phyloP scores from a whole-genome alignment of 2,329 filamentous ascomycete species.

The Hypoxylon sp. region DNA sequence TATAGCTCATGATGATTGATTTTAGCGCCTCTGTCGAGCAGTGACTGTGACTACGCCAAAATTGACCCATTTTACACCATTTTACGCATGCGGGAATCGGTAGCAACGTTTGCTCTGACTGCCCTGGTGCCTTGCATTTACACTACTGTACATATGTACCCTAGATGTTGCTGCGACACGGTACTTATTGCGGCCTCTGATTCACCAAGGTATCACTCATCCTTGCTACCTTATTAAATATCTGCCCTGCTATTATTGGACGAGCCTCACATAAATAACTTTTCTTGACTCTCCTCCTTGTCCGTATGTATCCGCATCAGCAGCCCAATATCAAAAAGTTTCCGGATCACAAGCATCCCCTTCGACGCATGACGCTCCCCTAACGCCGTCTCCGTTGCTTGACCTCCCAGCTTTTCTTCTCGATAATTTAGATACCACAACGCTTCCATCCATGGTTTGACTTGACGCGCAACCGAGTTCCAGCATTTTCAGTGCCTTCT shows the following conservation, averaged over 20 bases:
- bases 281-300: conserved; percentile 13
- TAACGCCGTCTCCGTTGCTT: background rate
- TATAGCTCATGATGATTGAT: no score
- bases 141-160: no score
- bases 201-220: conserved; percentile 11
- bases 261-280: conserved; percentile 18
- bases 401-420: conserved; percentile 1
- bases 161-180: conserved; percentile 1
- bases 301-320: conserved; percentile 15
- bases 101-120: conserved; percentile 6
- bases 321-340: conserved; percentile 26
- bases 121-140: conserved; percentile 20
- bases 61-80: no score
- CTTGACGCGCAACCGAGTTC: conserved; percentile 17
- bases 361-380: conserved; percentile 5
- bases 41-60: background rate
- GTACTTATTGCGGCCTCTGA: conserved; percentile 20
- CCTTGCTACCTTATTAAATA: conserved; percentile 9
- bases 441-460: conserved; percentile 19
- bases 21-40: no score
- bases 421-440: background rate
- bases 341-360: conserved; percentile 7
- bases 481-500: background rate
- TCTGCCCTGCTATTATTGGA: conserved; percentile 28
- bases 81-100: conserved; percentile 21